These are phyloP conservation scores for Musa troglodytarum DNA, from an alignment of 176 grass and related monocot genomes.

Conservation along the genomic window DNA sequence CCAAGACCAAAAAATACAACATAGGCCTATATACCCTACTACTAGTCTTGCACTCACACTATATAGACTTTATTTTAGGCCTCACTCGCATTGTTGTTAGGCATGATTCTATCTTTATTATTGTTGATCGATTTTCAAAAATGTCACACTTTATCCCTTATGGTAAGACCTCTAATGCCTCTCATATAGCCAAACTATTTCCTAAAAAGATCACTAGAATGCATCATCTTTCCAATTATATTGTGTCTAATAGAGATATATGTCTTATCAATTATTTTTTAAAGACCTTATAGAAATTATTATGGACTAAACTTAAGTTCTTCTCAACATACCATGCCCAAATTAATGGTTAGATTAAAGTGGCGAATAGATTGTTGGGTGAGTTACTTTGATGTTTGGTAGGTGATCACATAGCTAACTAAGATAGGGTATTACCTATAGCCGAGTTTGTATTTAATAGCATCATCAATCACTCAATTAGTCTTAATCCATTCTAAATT, in stretches of 20 bases:
- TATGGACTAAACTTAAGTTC: background rate
- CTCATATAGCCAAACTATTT: background rate
- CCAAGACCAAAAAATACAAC: background rate
- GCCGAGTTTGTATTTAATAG: background rate
- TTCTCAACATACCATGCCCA: background rate
- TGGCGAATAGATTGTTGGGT: background rate
- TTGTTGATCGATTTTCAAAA: background rate
- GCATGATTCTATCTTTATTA: background rate
- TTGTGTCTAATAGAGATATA: background rate
- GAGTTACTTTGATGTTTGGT: background rate
- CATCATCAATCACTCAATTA: background rate
- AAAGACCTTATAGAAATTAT: background rate
- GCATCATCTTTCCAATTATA: background rate
- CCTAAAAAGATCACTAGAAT: background rate
- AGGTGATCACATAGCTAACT: background rate
- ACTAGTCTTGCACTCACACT: background rate
- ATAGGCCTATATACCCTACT: background rate
- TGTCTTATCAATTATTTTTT: background rate
- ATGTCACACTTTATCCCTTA: background rate
- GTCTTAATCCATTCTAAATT: background rate
- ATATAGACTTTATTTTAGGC: background rate
- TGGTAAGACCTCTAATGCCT: background rate
- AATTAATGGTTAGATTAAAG: background rate
- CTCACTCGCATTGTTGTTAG: background rate
- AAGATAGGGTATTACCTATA: background rate